phyloP scores from a whole-genome alignment of 345 rosid genomes.

The Melastoma malabathricum region DNA sequence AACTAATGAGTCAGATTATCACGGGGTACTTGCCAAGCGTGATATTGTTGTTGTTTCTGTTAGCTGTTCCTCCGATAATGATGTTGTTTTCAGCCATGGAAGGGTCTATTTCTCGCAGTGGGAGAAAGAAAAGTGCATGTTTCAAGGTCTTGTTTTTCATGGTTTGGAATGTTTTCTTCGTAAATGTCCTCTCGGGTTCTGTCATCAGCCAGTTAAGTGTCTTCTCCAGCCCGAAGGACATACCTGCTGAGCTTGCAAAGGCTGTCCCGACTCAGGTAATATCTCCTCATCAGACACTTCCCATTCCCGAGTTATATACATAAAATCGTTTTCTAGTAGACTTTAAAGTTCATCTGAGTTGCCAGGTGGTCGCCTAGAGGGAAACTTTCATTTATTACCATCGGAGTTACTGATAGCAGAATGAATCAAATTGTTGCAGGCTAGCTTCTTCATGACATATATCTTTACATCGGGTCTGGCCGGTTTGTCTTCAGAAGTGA shows the following conservation, averaged over 20 bases:
- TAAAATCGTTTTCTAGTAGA: neutral
- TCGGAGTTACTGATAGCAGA: neutral
- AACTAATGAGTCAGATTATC: slow-evolving; percentile 34
- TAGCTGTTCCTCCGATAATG: slow-evolving; percentile 82
- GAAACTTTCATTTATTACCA: neutral
- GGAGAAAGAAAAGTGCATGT: slow-evolving; percentile 77
- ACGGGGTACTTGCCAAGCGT: slow-evolving; percentile 98
- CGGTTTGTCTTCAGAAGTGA: slow-evolving; percentile 57
- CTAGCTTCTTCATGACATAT: slow-evolving; percentile 83
- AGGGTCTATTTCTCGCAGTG: slow-evolving; percentile 62
- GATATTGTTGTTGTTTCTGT: slow-evolving; percentile 47
- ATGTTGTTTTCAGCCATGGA: slow-evolving; percentile 69
- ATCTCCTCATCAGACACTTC: neutral
- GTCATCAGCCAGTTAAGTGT: slow-evolving; percentile 37
- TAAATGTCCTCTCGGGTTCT: slow-evolving; percentile 73
- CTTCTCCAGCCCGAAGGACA: slow-evolving; percentile 44
- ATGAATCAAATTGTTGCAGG: slow-evolving; percentile 34
- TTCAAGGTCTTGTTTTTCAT: slow-evolving; percentile 69
- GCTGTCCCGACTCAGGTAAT: slow-evolving; percentile 69
- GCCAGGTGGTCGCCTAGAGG: neutral
- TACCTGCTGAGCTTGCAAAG: slow-evolving; percentile 60
- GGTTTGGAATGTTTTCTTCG: slow-evolving; percentile 90
- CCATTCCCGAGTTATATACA: neutral
- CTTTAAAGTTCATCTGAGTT: neutral
- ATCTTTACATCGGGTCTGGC: slow-evolving; percentile 86